These are phyloP conservation scores for Aspergillus ostianus DNA, from an alignment of 495 filamentous ascomycete species.

Conservation along the genomic window DNA sequence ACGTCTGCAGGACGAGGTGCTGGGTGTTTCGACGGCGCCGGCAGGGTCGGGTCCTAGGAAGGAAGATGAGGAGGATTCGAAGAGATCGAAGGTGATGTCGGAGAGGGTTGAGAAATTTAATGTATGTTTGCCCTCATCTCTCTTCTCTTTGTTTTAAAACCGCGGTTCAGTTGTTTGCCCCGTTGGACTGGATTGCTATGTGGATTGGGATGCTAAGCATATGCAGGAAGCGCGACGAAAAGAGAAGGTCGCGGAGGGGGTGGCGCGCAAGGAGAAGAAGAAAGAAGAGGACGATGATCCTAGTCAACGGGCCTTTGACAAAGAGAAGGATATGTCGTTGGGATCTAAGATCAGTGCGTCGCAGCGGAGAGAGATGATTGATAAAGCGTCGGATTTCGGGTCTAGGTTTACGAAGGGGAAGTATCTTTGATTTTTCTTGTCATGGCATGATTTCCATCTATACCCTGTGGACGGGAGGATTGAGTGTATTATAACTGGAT, in stretches of 20 bases:
- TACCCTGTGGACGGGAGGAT: neutral
- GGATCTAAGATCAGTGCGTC: conserved; percentile 68
- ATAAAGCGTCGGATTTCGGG: conserved; percentile 77
- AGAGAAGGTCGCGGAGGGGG: conserved; percentile 62
- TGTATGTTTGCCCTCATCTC: neutral
- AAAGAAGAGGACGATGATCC: conserved; percentile 93
- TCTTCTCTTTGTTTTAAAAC: neutral
- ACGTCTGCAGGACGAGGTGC: conserved; percentile 77
- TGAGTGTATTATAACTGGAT: too few relatives aligned
- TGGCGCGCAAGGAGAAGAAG: conserved; percentile 38
- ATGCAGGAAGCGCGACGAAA: conserved; percentile 60
- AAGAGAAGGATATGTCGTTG: conserved; percentile 89
- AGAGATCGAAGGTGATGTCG: conserved; percentile 44
- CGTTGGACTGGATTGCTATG: neutral
- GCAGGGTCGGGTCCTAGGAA: conserved; percentile 1
- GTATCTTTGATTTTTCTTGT: conserved; percentile 35
- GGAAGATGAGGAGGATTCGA: conserved; percentile 3
- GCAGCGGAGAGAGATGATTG: conserved; percentile 77
- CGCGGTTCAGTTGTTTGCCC: too few relatives aligned
- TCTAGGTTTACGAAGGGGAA: conserved; percentile 77
- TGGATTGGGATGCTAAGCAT: neutral
- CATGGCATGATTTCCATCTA: too few relatives aligned
- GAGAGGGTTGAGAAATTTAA: conserved; percentile 52
- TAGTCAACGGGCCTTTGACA: conserved; percentile 81
- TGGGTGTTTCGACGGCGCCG: conserved; percentile 56